Evolutionary conservation across 208 protist species (phyloP).

Genomic region (Acanthamoeba culbertsoni): DNA sequence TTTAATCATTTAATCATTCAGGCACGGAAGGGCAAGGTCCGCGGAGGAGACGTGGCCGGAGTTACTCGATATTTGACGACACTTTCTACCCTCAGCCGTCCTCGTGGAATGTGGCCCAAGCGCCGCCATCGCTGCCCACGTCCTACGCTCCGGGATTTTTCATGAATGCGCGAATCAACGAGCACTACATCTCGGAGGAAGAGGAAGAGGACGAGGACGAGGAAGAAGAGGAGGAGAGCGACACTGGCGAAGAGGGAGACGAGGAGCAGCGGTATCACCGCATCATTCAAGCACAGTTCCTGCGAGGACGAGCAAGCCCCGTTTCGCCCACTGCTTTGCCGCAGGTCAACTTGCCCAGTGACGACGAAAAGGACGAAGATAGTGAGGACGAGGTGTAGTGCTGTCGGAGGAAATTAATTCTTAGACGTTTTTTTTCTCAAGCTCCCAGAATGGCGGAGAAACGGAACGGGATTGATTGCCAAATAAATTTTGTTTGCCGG

Average conservation of each 20-base stretch:
- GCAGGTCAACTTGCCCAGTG: too few relatives aligned
- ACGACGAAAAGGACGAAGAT: too few relatives aligned
- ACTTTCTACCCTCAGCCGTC: neutral
- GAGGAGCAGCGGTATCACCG: neutral
- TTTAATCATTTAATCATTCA: neutral
- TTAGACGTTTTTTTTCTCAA: too few relatives aligned
- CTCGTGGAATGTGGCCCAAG: neutral
- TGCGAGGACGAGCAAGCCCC: neutral
- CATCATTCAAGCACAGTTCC: neutral
- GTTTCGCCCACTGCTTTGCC: too few relatives aligned
- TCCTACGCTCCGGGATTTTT: neutral
- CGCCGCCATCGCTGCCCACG: neutral
- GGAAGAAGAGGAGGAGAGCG: neutral
- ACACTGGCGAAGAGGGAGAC: neutral
- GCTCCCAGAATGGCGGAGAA: too few relatives aligned
- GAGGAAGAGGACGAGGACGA: neutral
- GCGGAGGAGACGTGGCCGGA: neutral
- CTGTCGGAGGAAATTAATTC: too few relatives aligned
- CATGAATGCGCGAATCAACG: neutral
- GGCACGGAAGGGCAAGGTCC: neutral
- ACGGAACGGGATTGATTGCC: neutral
- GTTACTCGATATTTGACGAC: slow-evolving; percentile 28
- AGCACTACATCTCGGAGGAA: slow-evolving; percentile 16
- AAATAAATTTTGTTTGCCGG: neutral
- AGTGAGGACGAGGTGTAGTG: too few relatives aligned